A percentile compares a stretch with the other conserved stretches of the same genome.
phyloP scores from a whole-genome alignment of 306 rosid genomes.

The Abrus precatorius region DNA sequence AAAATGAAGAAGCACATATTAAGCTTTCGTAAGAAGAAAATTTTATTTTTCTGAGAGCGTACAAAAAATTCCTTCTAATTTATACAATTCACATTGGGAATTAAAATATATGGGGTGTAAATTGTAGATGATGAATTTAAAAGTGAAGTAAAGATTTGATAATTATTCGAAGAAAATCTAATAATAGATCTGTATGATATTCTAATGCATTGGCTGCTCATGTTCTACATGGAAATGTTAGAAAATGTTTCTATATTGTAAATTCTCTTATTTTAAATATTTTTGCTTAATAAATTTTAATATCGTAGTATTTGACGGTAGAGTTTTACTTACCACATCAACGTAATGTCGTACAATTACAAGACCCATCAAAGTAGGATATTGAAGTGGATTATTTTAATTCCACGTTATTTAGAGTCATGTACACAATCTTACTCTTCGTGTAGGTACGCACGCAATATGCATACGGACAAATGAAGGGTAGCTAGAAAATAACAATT shows the following conservation, averaged over 20 bases:
- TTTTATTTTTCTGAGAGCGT: too few species aligned
- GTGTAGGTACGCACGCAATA: not conserved
- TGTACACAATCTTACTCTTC: not conserved
- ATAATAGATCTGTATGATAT: not conserved
- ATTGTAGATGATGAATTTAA: not conserved
- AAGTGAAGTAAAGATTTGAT: not conserved
- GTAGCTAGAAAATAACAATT: not conserved
- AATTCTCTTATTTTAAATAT: not conserved
- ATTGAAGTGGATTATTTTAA: not conserved
- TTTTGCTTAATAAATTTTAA: not conserved
- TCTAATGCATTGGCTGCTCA: not conserved
- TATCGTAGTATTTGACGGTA: not conserved
- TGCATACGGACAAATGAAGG: not conserved
- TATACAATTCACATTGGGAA: too few species aligned
- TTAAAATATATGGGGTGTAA: not conserved
- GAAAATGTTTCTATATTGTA: not conserved
- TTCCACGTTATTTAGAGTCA: not conserved
- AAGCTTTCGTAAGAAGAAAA: too few species aligned
- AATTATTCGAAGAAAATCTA: not conserved
- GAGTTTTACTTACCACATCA: not conserved
- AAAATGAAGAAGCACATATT: too few species aligned
- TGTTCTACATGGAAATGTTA: not conserved
- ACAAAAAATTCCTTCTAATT: not conserved
- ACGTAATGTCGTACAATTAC: not conserved
- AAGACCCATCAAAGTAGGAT: slow-evolving; percentile 2